Conservation (phyloP, 1,284 basidiomycete species). For the Peniophora sp. region DNA sequence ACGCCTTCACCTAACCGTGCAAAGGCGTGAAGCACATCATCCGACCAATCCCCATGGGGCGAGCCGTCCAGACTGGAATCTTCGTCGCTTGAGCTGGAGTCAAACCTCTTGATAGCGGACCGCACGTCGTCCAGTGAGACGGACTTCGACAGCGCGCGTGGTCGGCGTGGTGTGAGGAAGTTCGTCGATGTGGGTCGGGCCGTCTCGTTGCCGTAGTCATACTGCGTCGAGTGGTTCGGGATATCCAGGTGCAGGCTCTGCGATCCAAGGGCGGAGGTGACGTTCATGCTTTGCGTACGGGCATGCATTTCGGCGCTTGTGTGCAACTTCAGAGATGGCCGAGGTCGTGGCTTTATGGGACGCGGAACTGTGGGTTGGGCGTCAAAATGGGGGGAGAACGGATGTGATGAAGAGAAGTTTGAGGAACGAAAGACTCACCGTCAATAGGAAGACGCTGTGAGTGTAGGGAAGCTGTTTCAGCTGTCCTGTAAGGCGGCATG, state of each 20-base stretch:
- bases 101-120: constrained; percentile 23
- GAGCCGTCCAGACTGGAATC: neutral
- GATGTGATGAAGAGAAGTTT: too few relatives aligned
- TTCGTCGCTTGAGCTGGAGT: constrained; percentile 5
- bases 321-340: too few relatives aligned
- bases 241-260: neutral
- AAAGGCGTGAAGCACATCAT: constrained; percentile 70
- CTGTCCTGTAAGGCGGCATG: too few relatives aligned
- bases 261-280: neutral
- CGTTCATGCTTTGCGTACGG: too few relatives aligned
- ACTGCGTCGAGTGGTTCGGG: neutral
- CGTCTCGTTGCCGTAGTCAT: neutral
- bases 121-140: constrained; percentile 25
- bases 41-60: constrained; percentile 40
- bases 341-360: too few relatives aligned
- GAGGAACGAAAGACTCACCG: too few relatives aligned
- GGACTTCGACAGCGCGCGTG: constrained; percentile 8
- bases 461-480: too few relatives aligned
- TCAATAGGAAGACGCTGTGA: too few relatives aligned
- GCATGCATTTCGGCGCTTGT: too few relatives aligned
- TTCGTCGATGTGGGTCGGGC: neutral
- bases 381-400: too few relatives aligned
- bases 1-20: constrained; percentile 87
- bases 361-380: too few relatives aligned
- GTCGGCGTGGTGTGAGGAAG: constrained; percentile 1